Conservation (phyloP, 208 protist genomes). For the Naegleria lovaniensis region DNA sequence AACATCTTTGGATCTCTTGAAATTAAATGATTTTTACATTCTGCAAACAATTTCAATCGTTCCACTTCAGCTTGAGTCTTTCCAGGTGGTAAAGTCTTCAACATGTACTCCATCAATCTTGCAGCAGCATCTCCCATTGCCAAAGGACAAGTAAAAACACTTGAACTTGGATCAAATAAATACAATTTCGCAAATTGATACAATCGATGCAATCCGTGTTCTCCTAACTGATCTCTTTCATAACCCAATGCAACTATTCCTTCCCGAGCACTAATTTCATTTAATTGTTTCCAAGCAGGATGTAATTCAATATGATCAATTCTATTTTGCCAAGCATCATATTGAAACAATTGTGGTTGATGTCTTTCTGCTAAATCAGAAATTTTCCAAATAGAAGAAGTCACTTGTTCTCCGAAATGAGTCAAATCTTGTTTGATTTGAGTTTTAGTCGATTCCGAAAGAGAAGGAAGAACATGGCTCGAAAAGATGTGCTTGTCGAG, state of each 20-base stretch:
- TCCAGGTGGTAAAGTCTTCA: background rate
- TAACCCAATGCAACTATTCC: slow-evolving; percentile 39
- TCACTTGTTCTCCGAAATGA: background rate
- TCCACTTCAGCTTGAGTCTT: background rate
- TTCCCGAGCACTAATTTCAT: slow-evolving; percentile 37
- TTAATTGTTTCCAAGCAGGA: slow-evolving; percentile 33
- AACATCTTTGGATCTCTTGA: slow-evolving; percentile 37
- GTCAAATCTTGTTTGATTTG: background rate
- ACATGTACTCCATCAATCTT: slow-evolving; percentile 28
- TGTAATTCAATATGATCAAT: slow-evolving; percentile 36
- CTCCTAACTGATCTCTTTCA: slow-evolving; percentile 27
- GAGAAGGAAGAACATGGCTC: no score
- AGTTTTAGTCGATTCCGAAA: background rate
- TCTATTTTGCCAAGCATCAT: slow-evolving; percentile 28
- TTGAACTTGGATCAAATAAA: slow-evolving; percentile 19
- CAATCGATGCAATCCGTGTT: slow-evolving; percentile 11
- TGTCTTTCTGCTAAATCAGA: background rate
- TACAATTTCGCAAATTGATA: slow-evolving; percentile 43
- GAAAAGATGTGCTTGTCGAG: background rate
- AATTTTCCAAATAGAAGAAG: background rate
- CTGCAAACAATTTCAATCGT: background rate
- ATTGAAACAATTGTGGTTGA: slow-evolving; percentile 6
- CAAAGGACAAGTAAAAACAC: slow-evolving; percentile 39
- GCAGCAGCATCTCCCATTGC: slow-evolving; percentile 46
- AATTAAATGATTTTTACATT: slow-evolving; percentile 26